Conservation (phyloP, 2,329 filamentous ascomycete species). For the Penicillium griseofulvum region DNA sequence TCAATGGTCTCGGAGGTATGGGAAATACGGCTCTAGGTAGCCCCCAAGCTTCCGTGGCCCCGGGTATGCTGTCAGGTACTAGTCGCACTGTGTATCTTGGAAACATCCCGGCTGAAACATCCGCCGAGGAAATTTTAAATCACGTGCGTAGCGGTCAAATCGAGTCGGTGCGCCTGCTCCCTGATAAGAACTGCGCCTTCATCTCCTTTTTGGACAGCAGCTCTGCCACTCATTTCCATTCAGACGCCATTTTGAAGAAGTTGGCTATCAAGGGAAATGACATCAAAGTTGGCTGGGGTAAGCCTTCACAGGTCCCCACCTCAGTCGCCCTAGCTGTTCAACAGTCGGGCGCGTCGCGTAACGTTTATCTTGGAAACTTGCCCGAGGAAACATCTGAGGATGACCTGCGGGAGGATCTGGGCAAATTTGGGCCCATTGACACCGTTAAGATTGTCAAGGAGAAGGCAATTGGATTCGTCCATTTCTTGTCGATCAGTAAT, state of each 20-base stretch:
- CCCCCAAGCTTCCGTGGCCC: slow-evolving; percentile 71
- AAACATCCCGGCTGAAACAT: slow-evolving; percentile 97
- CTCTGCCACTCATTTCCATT: slow-evolving; percentile 98
- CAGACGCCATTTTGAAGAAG: slow-evolving; percentile 99
- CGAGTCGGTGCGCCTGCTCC: slow-evolving; percentile 93
- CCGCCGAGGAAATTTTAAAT: slow-evolving; percentile 91
- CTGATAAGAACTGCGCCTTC: slow-evolving; percentile 99
- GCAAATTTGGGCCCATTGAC: slow-evolving; percentile 94
- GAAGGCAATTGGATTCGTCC: slow-evolving; percentile 96
- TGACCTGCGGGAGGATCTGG: slow-evolving; percentile 88
- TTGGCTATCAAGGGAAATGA: slow-evolving; percentile 97
- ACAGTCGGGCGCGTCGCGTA: slow-evolving; percentile 93
- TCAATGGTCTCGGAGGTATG: slow-evolving; percentile 67
- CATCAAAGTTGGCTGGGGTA: slow-evolving; percentile 99
- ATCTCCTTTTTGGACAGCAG: slow-evolving; percentile 98
- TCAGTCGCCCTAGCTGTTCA: slow-evolving; percentile 97
- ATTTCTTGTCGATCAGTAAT: slow-evolving; percentile 95
- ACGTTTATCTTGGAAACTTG: slow-evolving; percentile 93
- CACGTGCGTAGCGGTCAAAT: slow-evolving; percentile 97
- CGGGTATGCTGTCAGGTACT: slow-evolving; percentile 81
- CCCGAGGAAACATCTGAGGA: slow-evolving; percentile 88
- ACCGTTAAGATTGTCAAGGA: slow-evolving; percentile 97
- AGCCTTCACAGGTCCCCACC: slow-evolving; percentile 95
- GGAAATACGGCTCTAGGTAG: slow-evolving; percentile 58
- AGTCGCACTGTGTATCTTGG: slow-evolving; percentile 96